Evolutionary conservation across 495 filamentous ascomycete species (phyloP), one percentile per base, ranked within the genome.

Genomic region (Penicillium macrosclerotiorum): DNA sequence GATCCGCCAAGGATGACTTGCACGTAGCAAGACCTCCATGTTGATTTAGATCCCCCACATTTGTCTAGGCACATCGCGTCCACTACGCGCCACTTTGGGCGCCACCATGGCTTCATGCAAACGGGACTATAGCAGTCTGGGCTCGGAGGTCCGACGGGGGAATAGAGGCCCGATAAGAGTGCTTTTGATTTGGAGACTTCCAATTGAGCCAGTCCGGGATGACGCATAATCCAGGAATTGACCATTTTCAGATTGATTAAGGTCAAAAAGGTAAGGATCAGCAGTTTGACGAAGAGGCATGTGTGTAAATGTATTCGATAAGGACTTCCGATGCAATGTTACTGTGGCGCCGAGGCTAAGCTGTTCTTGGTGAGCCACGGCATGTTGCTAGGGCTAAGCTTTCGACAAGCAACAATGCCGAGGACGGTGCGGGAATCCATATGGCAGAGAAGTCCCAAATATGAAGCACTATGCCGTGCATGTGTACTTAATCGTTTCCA

Each of bases 271-370:
- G 47, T 8, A 54, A 36, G 13, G 51, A 54, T 54, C 51, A 45
- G 13, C 50, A 20, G 14, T 14, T 22, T 16, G 22, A 46, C n/a
- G 9, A 19, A 14, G 17, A 29, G 19, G 17, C n/a, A 30, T n/a
- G n/a, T n/a, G n/a, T n/a, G n/a, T n/a, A 13, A 17, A 35, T n/a
- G 26, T 41, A 8, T 29, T 29, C 39, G 44, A 56, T 56, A 56
- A 37, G 49, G 35, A 30, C 42, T n/a, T 20, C 20, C n/a, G 32
- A 24, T 45, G 36, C 53, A 31, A 56, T 56, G 41, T 42, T 41
- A 56, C 53, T 42, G 53, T 56, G 53, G 48, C 53, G 48, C 32
- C n/a, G 8, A 40, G 13, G 23, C 42, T 42, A 51, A 40, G 8
- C 19, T 8, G 40, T 18, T 34, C 11, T 16, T 29, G 12, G 23